A percentile compares a stretch with the other conserved stretches of the same genome.
These are phyloP conservation scores for Candida succiphila DNA, from an alignment of 805 yeast species.

Conservation along the genomic window DNA sequence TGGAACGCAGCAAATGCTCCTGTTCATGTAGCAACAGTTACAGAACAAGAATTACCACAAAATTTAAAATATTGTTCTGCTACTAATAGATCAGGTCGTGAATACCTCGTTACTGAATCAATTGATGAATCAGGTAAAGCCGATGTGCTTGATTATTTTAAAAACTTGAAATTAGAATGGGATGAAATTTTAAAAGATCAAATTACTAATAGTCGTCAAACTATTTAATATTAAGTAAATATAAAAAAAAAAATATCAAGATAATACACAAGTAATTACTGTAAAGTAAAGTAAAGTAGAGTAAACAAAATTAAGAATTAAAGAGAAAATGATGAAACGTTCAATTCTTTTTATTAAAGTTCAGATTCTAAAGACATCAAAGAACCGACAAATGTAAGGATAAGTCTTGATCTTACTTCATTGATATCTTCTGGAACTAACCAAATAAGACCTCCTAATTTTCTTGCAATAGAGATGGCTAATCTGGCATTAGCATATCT, in stretches of 20 bases:
- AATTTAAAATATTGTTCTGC: slow-evolving; percentile 67
- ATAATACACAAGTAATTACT: not conserved
- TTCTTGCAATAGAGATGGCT: slow-evolving; percentile 97
- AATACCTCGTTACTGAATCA: slow-evolving; percentile 44
- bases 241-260: no score
- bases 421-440: slow-evolving; percentile 99
- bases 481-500: slow-evolving; percentile 89
- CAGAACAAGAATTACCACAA: slow-evolving; percentile 30
- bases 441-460: slow-evolving; percentile 96
- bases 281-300: not conserved
- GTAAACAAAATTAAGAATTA: not conserved
- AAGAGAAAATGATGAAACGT: slow-evolving; percentile 1
- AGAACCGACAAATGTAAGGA: slow-evolving; percentile 90
- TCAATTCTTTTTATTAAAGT: not conserved
- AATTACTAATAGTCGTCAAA: slow-evolving; percentile 28
- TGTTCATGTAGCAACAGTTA: slow-evolving; percentile 48
- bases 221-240: not conserved
- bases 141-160: slow-evolving; percentile 58
- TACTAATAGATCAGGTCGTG: slow-evolving; percentile 52
- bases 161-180: slow-evolving; percentile 55
- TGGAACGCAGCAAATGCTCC: slow-evolving; percentile 88
- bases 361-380: slow-evolving; percentile 57
- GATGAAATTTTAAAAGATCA: slow-evolving; percentile 66
- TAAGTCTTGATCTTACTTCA: slow-evolving; percentile 90
- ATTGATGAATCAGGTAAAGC: slow-evolving; percentile 56